Conservation (phyloP, 768 basidiomycete species). For the Mycena galericulata region DNA sequence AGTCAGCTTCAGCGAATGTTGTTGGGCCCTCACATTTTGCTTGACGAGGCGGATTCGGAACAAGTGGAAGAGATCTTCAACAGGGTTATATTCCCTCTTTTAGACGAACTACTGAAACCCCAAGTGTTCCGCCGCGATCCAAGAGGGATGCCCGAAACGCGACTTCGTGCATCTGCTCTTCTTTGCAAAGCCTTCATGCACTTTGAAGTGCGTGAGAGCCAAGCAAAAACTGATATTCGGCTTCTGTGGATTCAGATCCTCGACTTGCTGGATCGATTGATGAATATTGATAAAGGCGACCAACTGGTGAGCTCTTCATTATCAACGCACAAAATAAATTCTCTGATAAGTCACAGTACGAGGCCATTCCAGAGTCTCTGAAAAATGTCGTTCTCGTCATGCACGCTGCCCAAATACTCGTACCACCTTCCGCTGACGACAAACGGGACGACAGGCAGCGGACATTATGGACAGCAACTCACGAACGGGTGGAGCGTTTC, state of each 20-base stretch:
- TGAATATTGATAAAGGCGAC: constrained; percentile 87
- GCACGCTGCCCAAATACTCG: constrained; percentile 88
- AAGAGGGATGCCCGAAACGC: constrained; percentile 90
- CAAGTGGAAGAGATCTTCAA: constrained; percentile 90
- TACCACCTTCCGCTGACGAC: constrained; percentile 69
- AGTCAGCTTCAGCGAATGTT: constrained; percentile 86
- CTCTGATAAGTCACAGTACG: constrained; percentile 73
- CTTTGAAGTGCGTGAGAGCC: constrained; percentile 81
- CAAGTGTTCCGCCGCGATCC: constrained; percentile 85
- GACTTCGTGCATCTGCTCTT: constrained; percentile 87
- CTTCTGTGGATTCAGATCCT: constrained; percentile 91
- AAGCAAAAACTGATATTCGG: constrained; percentile 70
- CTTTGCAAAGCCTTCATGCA: constrained; percentile 97
- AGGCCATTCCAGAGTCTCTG: constrained; percentile 95
- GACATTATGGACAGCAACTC: constrained; percentile 87
- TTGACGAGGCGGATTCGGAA: constrained; percentile 66
- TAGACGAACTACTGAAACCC: constrained; percentile 91
- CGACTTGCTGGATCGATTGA: constrained; percentile 89
- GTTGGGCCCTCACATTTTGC: constrained; percentile 77
- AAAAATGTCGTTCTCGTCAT: constrained; percentile 98
- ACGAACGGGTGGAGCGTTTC: constrained; percentile 90
- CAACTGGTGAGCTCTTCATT: constrained; percentile 74
- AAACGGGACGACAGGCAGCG: constrained; percentile 69
- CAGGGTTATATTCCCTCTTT: constrained; percentile 87
- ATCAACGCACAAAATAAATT: neutral